Conservation (phyloP, 2,329 filamentous ascomycete species). For the Cladophialophora bantiana region DNA sequence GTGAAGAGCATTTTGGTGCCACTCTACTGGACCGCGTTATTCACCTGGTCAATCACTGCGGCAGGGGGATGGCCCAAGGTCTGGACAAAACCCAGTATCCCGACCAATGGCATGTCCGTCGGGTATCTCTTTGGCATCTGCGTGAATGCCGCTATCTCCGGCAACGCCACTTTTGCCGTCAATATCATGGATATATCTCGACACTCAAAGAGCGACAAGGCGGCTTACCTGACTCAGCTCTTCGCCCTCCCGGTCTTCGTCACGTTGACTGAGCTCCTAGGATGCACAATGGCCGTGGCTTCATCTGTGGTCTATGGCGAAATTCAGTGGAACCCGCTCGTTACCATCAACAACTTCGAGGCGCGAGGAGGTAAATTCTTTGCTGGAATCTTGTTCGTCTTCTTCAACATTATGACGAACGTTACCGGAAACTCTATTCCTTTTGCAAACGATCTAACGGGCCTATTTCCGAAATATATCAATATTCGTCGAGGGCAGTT, state of each 20-base stretch:
- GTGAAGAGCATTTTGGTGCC: conserved; percentile 44
- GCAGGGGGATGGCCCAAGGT: conserved; percentile 24
- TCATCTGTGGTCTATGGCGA: conserved; percentile 36
- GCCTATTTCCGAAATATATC: conserved; percentile 60
- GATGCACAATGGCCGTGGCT: conserved; percentile 65
- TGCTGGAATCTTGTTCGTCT: conserved; percentile 49
- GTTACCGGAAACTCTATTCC: conserved; percentile 49
- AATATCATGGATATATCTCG: conserved; percentile 62
- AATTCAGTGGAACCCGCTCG: conserved; percentile 55
- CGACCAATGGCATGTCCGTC: conserved; percentile 19
- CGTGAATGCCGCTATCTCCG: conserved; percentile 30
- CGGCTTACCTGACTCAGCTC: conserved; percentile 50
- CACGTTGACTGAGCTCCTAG: conserved; percentile 58
- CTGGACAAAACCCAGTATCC: conserved; percentile 23
- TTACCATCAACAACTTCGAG: conserved; percentile 49
- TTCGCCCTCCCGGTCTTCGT: conserved; percentile 58
- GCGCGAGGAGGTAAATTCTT: conserved; percentile 54
- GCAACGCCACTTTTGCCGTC: conserved; percentile 48
- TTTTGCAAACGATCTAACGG: conserved; percentile 57
- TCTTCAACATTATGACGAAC: conserved; percentile 29
- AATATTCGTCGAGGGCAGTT: conserved; percentile 58
- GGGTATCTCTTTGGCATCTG: conserved; percentile 26
- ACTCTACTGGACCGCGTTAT: conserved; percentile 24
- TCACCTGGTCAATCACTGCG: conserved; percentile 28
- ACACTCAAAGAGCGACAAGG: conserved; percentile 45